phyloP scores from a whole-genome alignment of 768 basidiomycete species.

The Candolleomyces aberdarensis region DNA sequence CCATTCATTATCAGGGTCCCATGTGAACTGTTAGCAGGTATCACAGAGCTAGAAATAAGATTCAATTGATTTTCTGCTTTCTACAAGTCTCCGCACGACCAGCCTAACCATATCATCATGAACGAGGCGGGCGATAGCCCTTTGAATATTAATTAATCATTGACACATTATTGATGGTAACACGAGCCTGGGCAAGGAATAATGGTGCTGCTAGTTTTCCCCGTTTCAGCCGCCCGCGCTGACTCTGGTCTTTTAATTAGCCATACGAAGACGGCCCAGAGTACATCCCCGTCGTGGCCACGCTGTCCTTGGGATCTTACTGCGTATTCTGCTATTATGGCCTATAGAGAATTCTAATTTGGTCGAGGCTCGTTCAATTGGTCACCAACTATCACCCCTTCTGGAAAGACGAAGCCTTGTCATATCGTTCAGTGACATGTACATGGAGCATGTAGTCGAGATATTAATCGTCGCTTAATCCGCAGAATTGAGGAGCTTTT shows the following conservation, averaged over 20 bases:
- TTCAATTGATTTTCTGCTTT: no score
- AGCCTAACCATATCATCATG: constrained; percentile 86
- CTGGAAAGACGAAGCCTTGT: constrained; percentile 85
- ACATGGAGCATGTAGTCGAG: constrained; percentile 56
- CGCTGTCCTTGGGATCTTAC: constrained; percentile 86
- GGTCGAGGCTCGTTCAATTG: constrained; percentile 42
- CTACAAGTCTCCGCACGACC: constrained; percentile 54
- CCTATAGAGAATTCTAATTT: constrained; percentile 36
- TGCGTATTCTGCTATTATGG: constrained; percentile 78
- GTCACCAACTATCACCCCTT: constrained; percentile 65
- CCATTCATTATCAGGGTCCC: no score
- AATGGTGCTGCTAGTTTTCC: constrained; percentile 51
- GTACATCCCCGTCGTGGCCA: constrained; percentile 85
- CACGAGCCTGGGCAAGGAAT: constrained; percentile 92
- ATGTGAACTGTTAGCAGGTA: no score
- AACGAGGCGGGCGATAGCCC: constrained; percentile 59
- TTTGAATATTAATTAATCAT: constrained; percentile 1
- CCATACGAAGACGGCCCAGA: constrained; percentile 92
- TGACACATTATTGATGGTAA: constrained; percentile 27
- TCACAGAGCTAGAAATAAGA: no score
- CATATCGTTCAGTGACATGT: constrained; percentile 68
- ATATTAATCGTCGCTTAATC: not conserved
- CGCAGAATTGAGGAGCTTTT: constrained; percentile 55
- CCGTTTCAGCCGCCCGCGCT: not conserved
- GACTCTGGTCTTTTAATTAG: constrained; percentile 32